phyloP scores from a whole-genome alignment of 2,329 filamentous ascomycete species.

The Dryadomyces quercivorus region DNA sequence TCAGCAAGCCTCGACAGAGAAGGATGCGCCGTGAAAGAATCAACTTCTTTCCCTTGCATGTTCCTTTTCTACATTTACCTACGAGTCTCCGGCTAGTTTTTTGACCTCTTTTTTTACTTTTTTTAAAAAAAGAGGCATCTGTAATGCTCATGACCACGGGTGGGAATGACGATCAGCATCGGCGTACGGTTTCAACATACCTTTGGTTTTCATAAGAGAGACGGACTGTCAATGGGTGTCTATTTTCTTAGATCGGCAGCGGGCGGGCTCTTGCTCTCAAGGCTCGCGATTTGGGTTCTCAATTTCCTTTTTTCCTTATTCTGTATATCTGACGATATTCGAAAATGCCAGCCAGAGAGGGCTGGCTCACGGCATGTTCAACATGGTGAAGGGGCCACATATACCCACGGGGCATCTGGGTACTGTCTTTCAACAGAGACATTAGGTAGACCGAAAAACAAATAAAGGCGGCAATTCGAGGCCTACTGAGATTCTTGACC shows the following conservation, averaged over 20 bases:
- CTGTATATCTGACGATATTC: not conserved
- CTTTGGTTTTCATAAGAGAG: conserved; percentile 7
- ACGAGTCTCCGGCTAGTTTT: not conserved
- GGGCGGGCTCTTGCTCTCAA: not conserved
- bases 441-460: no score
- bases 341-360: not conserved
- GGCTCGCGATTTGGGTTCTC: not conserved
- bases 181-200: conserved; percentile 17
- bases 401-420: not conserved
- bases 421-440: conserved; percentile 1
- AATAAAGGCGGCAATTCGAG: not conserved
- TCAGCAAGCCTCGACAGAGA: not conserved
- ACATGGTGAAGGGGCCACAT: not conserved
- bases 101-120: not conserved
- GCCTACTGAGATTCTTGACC: no score
- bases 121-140: conserved; percentile 1
- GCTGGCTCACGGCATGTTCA: not conserved
- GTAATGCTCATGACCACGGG: conserved; percentile 11
- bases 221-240: not conserved
- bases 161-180: conserved; percentile 11
- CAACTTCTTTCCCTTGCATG: conserved; percentile 6
- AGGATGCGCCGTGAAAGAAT: conserved; percentile 1
- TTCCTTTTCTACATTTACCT: not conserved
- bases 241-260: not conserved
- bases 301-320: not conserved